Evolutionary conservation across 495 filamentous ascomycete genomes (phyloP), one percentile per base, ranked within the genome.

Genomic region (Aspergillus nidulans): DNA sequence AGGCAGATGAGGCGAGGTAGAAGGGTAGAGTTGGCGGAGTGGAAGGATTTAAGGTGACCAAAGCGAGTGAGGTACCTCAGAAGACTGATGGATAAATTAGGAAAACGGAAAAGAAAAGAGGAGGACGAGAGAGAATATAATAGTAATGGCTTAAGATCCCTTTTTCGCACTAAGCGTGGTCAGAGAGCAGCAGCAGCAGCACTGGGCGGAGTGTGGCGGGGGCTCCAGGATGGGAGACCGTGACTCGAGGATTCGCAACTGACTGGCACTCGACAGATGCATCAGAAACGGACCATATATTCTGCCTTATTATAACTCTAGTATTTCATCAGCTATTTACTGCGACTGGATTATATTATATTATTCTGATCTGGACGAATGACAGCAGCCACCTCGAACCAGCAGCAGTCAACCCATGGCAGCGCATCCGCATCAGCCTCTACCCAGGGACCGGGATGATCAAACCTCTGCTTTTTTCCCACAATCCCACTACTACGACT

Each of bases 191-290:
- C n/a, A 59, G 21, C 16, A 42, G 32, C 23, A 54, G 54, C 41
- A 53, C 25, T 45, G 40, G 40, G 32, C 38, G 43, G 53, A 57
- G 61, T 58, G 61, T 63, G 61, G 61, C 57, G 61, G 61, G 59
- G 59, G 55, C 46, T 53, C 26, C 34, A 55, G 26, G 30, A 49
- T 21, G 30, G 21, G 47, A 24, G 20, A 21, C 24, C 20, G 42
- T 45, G 42, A 39, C 18, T 49, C 28, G 46, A 47, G 44, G 30
- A 24, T 23, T 24, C 18, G 30, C 30, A 30, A 30, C 26, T 5
- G 36, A n/a, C 15, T 39, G 6, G 40, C n/a, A 43, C 18, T 43
- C 42, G 42, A 45, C 42, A 28, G 45, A 32, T 49, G 47, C 47
- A 39, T 49, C 47, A 39, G 47, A 39, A 39, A 39, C 19, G 46